These are phyloP conservation scores for Catenaria anguillulae DNA, from an alignment of 371 early-diverging fungal genomes.

Conservation along the genomic window DNA sequence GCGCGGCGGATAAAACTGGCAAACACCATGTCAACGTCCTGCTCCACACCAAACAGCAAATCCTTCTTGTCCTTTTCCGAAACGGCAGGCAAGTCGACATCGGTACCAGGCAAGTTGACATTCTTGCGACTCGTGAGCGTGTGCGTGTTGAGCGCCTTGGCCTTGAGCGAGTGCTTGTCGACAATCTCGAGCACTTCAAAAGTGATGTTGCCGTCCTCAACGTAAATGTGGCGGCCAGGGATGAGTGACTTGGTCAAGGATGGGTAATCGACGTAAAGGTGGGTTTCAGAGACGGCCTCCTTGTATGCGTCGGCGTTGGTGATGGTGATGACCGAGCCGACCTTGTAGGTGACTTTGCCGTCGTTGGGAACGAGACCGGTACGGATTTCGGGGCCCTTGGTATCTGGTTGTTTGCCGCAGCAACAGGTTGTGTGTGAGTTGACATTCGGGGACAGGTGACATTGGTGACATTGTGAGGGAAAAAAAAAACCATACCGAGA, in stretches of 20 bases:
- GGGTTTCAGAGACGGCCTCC: slow-evolving; percentile 45
- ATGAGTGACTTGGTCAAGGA: slow-evolving; percentile 65
- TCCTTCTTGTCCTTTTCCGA: slow-evolving; percentile 88
- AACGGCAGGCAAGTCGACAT: slow-evolving; percentile 79
- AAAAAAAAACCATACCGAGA: slow-evolving; percentile 58
- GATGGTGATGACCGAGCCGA: slow-evolving; percentile 69
- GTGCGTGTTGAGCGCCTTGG: slow-evolving; percentile 59
- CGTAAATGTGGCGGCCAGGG: slow-evolving; percentile 68
- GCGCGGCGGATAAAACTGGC: slow-evolving; percentile 91
- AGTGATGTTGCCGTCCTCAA: slow-evolving; percentile 71
- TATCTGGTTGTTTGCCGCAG: no score
- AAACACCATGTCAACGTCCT: slow-evolving; percentile 91
- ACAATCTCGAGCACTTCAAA: slow-evolving; percentile 56
- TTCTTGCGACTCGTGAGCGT: slow-evolving; percentile 65
- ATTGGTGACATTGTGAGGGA: no score
- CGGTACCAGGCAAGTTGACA: slow-evolving; percentile 74
- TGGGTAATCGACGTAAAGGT: slow-evolving; percentile 74
- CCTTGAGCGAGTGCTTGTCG: slow-evolving; percentile 43
- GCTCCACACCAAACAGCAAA: slow-evolving; percentile 78
- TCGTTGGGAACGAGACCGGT: slow-evolving; percentile 58
- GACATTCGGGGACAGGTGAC: not conserved
- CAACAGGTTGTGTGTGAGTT: no score
- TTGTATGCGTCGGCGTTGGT: slow-evolving; percentile 56
- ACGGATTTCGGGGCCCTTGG: slow-evolving; percentile 72
- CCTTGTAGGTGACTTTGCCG: slow-evolving; percentile 23